Base-by-base conservation (phyloP, 2,329 filamentous ascomycete species). In the Phialophora expanda region DNA sequence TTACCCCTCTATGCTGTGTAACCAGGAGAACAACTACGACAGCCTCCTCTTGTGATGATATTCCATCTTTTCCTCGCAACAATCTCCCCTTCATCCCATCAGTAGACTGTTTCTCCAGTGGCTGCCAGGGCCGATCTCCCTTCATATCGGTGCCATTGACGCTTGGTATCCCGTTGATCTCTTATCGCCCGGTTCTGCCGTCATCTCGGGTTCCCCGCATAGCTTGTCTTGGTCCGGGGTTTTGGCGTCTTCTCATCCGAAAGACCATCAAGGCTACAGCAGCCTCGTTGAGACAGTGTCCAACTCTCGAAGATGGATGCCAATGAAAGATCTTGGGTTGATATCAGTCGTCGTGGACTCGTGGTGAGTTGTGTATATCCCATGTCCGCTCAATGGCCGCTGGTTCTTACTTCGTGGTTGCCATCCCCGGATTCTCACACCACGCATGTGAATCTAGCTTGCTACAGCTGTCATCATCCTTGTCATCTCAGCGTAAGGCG, bases 401-500 rank as follows among this genome's bases (percentile, higher is more conserved):
- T 44, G 1, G 14, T 44, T n/a, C 5, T 44, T 44, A 17, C 38
- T 44, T 44, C 17, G 38, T 17, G 38, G 38, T n/a, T 44, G 17
- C 17, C 3, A 20, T 8, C 17, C 14, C 17, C 17, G 3, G 38
- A n/a, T 8, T n/a, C 38, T 44, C 38, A 44, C 38, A 44, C 7
- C 38, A 44, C 14, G 12, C 17, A 7, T n/a, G 17, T 44, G 14
- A 14, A 17, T 44, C 38, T 20, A 44, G 38, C 38, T 44, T 17
- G 17, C 38, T n/a, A 44, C 17, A 3, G 17, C 17, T n/a, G 38
- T 44, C 7, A 44, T 44, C 38, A n/a, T 44, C 2, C 48, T 51
- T 51, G 48, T 51, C 48, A 11, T 70, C 46, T 65, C 70, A 44
- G 56, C 53, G 67, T 69, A 56, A 34, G 67, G 20, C 4, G 20